Conservation (phyloP, 1,284 basidiomycete species). For the Malassezia equina region DNA sequence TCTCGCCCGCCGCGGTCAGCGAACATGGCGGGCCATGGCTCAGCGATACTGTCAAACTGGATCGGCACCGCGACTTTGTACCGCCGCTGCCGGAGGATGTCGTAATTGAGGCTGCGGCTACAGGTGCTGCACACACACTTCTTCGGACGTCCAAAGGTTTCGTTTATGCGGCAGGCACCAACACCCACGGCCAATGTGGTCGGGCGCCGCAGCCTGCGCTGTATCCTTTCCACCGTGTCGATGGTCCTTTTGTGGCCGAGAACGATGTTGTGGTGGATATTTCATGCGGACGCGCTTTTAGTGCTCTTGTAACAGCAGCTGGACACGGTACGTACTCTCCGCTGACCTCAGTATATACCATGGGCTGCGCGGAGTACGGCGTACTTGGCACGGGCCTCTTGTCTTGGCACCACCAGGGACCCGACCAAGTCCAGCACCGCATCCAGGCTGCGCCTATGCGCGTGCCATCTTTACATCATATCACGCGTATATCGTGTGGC, state of each 20-base stretch:
- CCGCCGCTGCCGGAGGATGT: slow-evolving; percentile 54
- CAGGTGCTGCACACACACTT: slow-evolving; percentile 69
- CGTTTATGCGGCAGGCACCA: slow-evolving; percentile 74
- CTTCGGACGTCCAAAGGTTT: slow-evolving; percentile 70
- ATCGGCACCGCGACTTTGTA: slow-evolving; percentile 30
- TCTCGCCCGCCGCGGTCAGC: slow-evolving; percentile 49
- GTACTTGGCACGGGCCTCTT: slow-evolving; percentile 72
- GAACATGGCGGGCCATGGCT: slow-evolving; percentile 54
- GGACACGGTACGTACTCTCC: slow-evolving; percentile 54
- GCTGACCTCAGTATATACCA: slow-evolving; percentile 58
- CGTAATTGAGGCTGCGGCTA: slow-evolving; percentile 69
- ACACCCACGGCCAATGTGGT: slow-evolving; percentile 62
- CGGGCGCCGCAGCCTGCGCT: slow-evolving; percentile 28
- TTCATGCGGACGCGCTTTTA: slow-evolving; percentile 71
- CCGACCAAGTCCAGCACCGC: neutral
- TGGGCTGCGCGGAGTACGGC: slow-evolving; percentile 83
- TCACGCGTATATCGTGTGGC: slow-evolving; percentile 71
- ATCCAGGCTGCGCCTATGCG: neutral
- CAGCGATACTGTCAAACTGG: slow-evolving; percentile 54
- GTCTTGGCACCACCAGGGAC: neutral
- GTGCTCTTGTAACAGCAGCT: slow-evolving; percentile 62
- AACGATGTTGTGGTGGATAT: slow-evolving; percentile 60
- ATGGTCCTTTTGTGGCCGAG: slow-evolving; percentile 21
- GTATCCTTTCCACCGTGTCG: slow-evolving; percentile 50
- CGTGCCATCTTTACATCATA: slow-evolving; percentile 51